Evolutionary conservation across 352 stramenopile genomes (phyloP).

Genomic region (Aphanomyces invadans): DNA sequence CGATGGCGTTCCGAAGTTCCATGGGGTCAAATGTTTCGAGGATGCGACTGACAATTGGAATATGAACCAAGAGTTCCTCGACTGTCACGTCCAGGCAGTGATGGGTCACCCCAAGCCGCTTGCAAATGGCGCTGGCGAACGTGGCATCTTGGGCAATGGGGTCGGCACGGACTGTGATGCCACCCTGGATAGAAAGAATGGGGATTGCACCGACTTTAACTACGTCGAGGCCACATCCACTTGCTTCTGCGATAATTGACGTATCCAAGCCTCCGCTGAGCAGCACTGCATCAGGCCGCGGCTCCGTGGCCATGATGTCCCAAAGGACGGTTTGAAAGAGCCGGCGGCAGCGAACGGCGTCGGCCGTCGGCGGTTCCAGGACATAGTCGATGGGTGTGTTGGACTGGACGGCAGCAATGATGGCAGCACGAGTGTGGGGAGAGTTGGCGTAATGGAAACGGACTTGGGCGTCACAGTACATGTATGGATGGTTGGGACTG

Average conservation of each 20-base stretch:
- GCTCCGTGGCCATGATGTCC: constrained; percentile 29
- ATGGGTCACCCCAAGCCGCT: constrained; percentile 42
- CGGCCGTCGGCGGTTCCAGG: constrained; percentile 28
- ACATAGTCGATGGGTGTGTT: constrained; percentile 42
- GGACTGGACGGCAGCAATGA: constrained; percentile 31
- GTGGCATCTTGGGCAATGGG: constrained; percentile 34
- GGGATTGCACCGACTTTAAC: constrained; percentile 40
- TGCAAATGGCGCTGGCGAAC: constrained; percentile 41
- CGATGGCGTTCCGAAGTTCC: constrained; percentile 79
- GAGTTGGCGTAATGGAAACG: constrained; percentile 75
- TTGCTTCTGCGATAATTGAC: constrained; percentile 59
- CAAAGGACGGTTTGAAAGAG: constrained; percentile 48
- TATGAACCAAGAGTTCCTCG: constrained; percentile 44
- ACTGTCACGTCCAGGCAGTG: constrained; percentile 48
- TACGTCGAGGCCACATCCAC: constrained; percentile 27
- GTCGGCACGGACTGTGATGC: constrained; percentile 49
- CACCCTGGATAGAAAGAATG: constrained; percentile 44
- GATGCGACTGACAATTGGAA: constrained; percentile 35
- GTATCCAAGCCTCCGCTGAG: constrained; percentile 66
- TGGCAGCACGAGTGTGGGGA: constrained; percentile 33
- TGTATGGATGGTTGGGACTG: constrained; percentile 44
- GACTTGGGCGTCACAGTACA: constrained; percentile 57
- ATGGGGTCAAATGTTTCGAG: constrained; percentile 77
- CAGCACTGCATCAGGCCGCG: constrained; percentile 40
- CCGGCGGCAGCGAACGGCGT: constrained; percentile 38